Evolutionary conservation across 192 early-diverging fungal genomes (phyloP), one percentile per base, ranked within the genome.

Genomic region (Coemansia sp.): DNA sequence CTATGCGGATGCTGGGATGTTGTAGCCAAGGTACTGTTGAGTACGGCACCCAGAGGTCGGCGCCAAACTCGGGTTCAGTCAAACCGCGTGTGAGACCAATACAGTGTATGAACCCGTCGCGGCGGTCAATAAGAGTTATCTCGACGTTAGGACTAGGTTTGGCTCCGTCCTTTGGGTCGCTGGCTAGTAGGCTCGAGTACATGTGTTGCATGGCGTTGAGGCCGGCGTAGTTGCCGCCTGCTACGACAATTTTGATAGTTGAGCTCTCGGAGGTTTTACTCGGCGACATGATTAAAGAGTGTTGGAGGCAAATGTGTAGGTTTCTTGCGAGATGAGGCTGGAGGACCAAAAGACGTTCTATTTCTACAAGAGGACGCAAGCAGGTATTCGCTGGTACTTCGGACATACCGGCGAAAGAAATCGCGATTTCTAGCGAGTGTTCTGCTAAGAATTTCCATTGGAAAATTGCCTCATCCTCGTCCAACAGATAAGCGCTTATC

Each of bases 71-170:
- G 21, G 75, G 71, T 41, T 84, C 73, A 13, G 78, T 75, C 48
- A 79, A 66, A 1, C 78, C 74, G 11, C 87, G 84, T 2, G 83
- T 77, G 13, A 80, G 80, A 1, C 79, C 88, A 6, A 88, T 72
- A 17, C 59, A 72, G 72, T 89, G 86, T 54, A 85, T 77, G 40
- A 86, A 86, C 59, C 87, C 86, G 59, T 81, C 69, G 60, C 77
- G 78, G 36, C 74, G 69, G 72, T 89, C 87, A 9, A 89, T 81
- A 5, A 88, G 62, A 8, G 87, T 85, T 3, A 89, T 80, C 17
- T 75, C 76, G 21, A 84, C 67, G 3, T 70, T 33, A 6, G 51
- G 60, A 13, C 21, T 29, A 11, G 31, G 7, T 21, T 19, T 37
- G 27, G 27, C n/a, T 4, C 27, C 42, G 13, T n/a, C 19, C 50